These are phyloP conservation scores for Suillus tomentosus DNA, from an alignment of 768 basidiomycete species.

Conservation along the genomic window DNA sequence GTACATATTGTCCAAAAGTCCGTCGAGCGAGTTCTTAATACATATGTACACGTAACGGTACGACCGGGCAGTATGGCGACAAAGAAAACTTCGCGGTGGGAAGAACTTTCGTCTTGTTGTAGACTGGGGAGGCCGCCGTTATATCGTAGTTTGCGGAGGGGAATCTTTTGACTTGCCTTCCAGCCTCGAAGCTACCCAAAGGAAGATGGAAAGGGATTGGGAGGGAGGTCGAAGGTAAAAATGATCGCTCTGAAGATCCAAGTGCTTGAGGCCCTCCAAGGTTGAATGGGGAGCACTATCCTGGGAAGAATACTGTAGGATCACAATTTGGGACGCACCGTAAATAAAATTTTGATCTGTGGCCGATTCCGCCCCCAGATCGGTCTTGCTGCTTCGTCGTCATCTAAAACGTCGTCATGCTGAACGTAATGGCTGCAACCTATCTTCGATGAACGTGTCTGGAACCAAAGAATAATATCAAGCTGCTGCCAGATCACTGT, in stretches of 20 bases:
- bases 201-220: background rate
- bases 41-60: background rate
- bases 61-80: background rate
- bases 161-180: background rate
- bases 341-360: background rate
- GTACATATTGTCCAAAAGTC: slow-evolving; percentile 3
- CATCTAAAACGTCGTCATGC: slow-evolving; percentile 4
- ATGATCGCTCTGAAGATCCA: slow-evolving; percentile 1
- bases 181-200: background rate
- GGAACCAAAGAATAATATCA: background rate
- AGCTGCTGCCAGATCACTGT: background rate
- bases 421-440: background rate
- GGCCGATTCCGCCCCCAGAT: slow-evolving; percentile 2
- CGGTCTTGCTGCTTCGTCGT: background rate
- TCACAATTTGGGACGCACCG: background rate
- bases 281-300: background rate
- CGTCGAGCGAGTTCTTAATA: slow-evolving; percentile 3
- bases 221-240: background rate
- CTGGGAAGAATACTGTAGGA: background rate
- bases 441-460: background rate
- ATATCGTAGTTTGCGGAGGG: slow-evolving; percentile 2
- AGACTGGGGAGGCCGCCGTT: background rate
- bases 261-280: background rate
- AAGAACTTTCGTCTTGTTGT: background rate
- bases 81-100: slow-evolving; percentile 1